These are phyloP conservation scores for Collybia sordida DNA, from an alignment of 768 basidiomycete genomes.

Conservation along the genomic window DNA sequence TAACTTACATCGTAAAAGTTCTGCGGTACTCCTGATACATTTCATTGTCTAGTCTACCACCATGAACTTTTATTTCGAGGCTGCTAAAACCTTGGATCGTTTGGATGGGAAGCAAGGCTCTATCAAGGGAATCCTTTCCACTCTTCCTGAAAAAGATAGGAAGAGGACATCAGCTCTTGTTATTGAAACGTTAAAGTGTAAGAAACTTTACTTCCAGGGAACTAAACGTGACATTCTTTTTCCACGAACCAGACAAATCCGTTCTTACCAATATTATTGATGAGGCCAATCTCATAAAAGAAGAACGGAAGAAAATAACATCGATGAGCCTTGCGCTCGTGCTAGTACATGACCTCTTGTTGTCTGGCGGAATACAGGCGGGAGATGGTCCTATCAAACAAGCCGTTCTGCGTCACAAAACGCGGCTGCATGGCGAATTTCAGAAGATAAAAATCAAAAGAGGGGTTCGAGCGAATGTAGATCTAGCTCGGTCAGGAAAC, in stretches of 20 bases:
- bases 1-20: conserved; percentile 13
- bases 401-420: conserved; percentile 85
- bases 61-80: conserved; percentile 98
- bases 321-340: conserved; percentile 78
- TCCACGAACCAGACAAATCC: conserved; percentile 60
- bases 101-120: conserved; percentile 90
- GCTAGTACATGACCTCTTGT: conserved; percentile 87
- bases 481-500: conserved; percentile 63
- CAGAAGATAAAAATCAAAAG: conserved; percentile 79
- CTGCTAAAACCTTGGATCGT: conserved; percentile 78
- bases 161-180: conserved; percentile 84
- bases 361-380: conserved; percentile 84
- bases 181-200: conserved; percentile 96
- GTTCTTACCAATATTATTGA: conserved; percentile 72
- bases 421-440: conserved; percentile 83
- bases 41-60: conserved; percentile 29
- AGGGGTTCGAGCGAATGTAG: conserved; percentile 61
- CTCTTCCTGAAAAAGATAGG: conserved; percentile 70
- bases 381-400: conserved; percentile 90
- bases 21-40: conserved; percentile 16
- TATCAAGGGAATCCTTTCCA: conserved; percentile 79
- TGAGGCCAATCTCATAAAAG: conserved; percentile 62
- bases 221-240: background rate
- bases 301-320: conserved; percentile 76
- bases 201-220: conserved; percentile 22